phyloP scores from a whole-genome alignment of 1,284 basidiomycete species.

The Porodaedalea pini region DNA sequence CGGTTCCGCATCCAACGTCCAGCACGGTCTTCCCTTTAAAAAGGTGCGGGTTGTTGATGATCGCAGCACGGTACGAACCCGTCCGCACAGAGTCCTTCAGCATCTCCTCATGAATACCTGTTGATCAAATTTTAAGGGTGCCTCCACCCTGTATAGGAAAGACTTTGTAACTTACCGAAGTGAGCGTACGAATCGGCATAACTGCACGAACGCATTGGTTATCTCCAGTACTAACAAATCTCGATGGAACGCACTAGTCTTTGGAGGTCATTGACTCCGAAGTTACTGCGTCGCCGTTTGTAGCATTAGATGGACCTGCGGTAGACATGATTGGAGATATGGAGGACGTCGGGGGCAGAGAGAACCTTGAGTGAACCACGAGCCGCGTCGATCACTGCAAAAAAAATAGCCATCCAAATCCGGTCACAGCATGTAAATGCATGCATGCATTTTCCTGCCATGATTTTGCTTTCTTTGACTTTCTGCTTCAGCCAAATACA shows the following conservation, averaged over 20 bases:
- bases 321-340: conserved; percentile 9
- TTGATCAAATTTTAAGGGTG: neutral
- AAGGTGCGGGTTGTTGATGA: conserved; percentile 91
- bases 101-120: conserved; percentile 99
- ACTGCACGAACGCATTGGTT: conserved; percentile 38
- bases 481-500: too few relatives aligned
- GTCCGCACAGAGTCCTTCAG: conserved; percentile 97
- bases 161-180: conserved; percentile 60
- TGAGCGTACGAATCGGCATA: conserved; percentile 93
- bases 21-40: conserved; percentile 97
- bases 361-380: neutral
- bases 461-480: neutral
- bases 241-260: conserved; percentile 64
- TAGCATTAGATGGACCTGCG: conserved; percentile 16
- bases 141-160: conserved; percentile 16
- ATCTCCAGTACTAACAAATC: conserved; percentile 27
- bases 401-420: neutral
- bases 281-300: conserved; percentile 23
- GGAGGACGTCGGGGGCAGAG: neutral
- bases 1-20: conserved; percentile 98
- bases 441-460: too few relatives aligned
- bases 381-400: neutral
- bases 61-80: conserved; percentile 91
- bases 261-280: conserved; percentile 62
- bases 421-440: too few relatives aligned